Conservation (phyloP, 345 rosid genomes). For the Populus euphratica region DNA sequence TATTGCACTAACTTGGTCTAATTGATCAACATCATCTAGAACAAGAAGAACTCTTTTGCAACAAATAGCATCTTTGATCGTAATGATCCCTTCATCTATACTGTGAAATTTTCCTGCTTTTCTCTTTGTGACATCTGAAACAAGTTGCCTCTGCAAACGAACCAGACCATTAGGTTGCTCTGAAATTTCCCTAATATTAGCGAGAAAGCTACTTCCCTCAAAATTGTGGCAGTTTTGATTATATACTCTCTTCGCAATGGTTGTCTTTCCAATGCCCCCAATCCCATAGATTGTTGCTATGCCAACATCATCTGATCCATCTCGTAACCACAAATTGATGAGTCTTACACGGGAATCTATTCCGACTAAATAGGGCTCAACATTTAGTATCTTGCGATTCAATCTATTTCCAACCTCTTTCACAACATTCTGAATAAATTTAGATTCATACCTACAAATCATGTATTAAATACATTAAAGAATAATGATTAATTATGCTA, state of each 20-base stretch:
- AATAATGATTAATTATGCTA: neutral
- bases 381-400: neutral
- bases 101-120: neutral
- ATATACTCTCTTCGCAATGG: conserved; percentile 15
- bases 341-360: conserved; percentile 11
- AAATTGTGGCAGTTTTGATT: conserved; percentile 19
- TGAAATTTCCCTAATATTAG: conserved; percentile 19
- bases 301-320: neutral
- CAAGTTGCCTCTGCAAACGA: conserved; percentile 25
- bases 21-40: conserved; percentile 11
- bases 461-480: neutral
- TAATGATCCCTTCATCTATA: conserved; percentile 17
- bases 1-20: neutral
- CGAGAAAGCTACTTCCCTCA: conserved; percentile 29
- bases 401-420: conserved; percentile 9
- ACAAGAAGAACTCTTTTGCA: conserved; percentile 14
- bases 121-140: conserved; percentile 12
- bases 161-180: conserved; percentile 6
- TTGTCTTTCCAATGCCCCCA: conserved; percentile 25
- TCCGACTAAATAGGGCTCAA: conserved; percentile 19
- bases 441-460: conserved; percentile 15
- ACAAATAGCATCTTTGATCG: neutral
- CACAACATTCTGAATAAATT: conserved; percentile 14
- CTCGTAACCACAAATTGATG: conserved; percentile 23
- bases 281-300: conserved; percentile 22